Base-by-base conservation (phyloP, 768 basidiomycete genomes). In the Lentinula detonsa region DNA sequence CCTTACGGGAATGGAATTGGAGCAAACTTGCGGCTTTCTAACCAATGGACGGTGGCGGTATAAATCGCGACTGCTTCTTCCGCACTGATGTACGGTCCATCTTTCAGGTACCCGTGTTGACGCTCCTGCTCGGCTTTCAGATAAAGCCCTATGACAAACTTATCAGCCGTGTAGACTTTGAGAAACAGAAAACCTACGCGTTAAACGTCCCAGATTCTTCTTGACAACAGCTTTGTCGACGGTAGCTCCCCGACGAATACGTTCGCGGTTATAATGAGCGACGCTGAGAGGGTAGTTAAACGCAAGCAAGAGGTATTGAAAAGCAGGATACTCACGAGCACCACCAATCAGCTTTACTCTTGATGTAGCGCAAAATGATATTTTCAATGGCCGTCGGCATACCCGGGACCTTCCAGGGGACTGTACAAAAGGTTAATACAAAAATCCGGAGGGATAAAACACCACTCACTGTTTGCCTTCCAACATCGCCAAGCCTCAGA, bases 371-470 rank as follows among this genome's bases (percentile, higher is more conserved):
- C 45, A 99, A 75, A 64, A 99, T 98, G 73, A 99, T 98, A 73
- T 98, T 98, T 76, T 99, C 97, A 64, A 99, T 97, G 10, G 97
- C 94, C 0, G 97, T 98, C 0, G 95, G 95, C 97, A 98, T 98
- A 42, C 97, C 97, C 9, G 95, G 97, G 1, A 98, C 97, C 75
- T 98, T 98, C 97, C 97, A 99, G 21, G 97, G 97, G 68, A 99
- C 88, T 85, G 74, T 71, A 63, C 9, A 62, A 43, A 8, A 28
- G 37, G 43, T 55, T 35, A 51, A 48, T n/a, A 57, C 43, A 61
- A 59, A 53, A 6, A 42, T 34, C 50, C 4, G 31, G 11, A 52
- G 58, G 28, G 31, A 28, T 18, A 37, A 28, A 28, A 2, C n/a
- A 37, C 18, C n/a, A 74, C 85, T 67, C 63, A 85, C 85, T 94